Evolutionary conservation across 2,329 filamentous ascomycete genomes (phyloP).

Genomic region (Fusarium continuum): DNA sequence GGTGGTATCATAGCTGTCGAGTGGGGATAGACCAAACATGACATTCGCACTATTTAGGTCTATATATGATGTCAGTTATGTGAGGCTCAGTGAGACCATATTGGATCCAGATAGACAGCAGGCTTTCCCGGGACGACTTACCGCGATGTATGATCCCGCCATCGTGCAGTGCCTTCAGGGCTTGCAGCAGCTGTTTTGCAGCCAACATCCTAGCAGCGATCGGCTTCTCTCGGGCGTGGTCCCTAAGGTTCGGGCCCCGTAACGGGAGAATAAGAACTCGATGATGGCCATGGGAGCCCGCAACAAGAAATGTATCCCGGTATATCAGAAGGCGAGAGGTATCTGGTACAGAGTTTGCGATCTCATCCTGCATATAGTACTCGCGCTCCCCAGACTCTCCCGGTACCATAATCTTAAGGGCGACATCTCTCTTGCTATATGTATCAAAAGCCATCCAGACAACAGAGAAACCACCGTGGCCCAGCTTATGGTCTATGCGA

Average conservation of each 20-base stretch:
- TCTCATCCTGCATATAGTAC: background rate
- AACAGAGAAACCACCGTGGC: background rate
- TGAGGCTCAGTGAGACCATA: background rate
- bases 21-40: too few species aligned
- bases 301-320: background rate
- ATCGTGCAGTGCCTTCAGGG: background rate
- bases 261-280: constrained; percentile 11
- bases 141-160: background rate
- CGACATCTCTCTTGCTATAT: background rate
- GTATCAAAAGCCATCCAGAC: background rate
- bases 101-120: too few species aligned
- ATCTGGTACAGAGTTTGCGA: background rate
- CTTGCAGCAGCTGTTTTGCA: background rate
- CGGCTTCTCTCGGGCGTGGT: too few species aligned
- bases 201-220: background rate
- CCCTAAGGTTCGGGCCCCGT: background rate
- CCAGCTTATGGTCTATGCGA: background rate
- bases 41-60: too few species aligned
- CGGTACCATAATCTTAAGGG: background rate
- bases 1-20: too few species aligned
- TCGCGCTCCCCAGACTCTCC: background rate
- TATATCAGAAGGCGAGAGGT: background rate
- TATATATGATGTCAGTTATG: background rate
- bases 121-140: too few species aligned
- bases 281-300: background rate